Evolutionary conservation across 2,329 filamentous ascomycete species (phyloP), one percentile per base, ranked within the genome.

Genomic region (Fonsecaea pedrosoi): DNA sequence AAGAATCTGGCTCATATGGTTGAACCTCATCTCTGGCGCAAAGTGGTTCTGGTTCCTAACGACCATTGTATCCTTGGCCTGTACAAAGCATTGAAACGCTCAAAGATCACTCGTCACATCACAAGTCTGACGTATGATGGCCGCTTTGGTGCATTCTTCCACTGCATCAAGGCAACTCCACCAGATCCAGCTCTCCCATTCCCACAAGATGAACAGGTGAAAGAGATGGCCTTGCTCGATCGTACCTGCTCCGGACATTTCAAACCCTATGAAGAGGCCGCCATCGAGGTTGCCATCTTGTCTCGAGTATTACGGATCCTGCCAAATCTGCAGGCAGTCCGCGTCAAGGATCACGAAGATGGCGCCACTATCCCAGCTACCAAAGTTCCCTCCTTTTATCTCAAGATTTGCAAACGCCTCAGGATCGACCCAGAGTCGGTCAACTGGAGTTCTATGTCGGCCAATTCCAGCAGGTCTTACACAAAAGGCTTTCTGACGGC

Each of bases 41-140:
- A 65, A 38, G 58, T 71, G 10, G 67, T 67, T 30, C 55, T 71
- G 40, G 66, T 69, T 34, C 69, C 69, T 4, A 71, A 71, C 35
- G 63, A 65, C 35, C 48, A 69, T n/a, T 71, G 65, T 53, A 62
- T 71, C 34, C 60, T 65, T 45, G 64, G 54, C 32, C 66, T 70
- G 32, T 38, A 66, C 54, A 66, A 62, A 30, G 64, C 60, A 10
- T 42, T 68, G 35, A 61, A 65, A 54, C 57, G 60, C 37, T 68
- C 68, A 25, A 64, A 64, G 37, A 57, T 68, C 54, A 45, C 54
- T 48, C 60, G 57, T 37, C 68, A 68, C 32, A 48, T 71, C 34
- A 65, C 37, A 3, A 70, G 62, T 37, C 37, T 71, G 8, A 61
- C 61, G 5, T 71, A 71, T 54, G 69, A 71, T 59, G 66, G 60